Evolutionary conservation across 2,329 filamentous ascomycete genomes (phyloP), one percentile per base, ranked within the genome.

Genomic region (Penicillium sp.): DNA sequence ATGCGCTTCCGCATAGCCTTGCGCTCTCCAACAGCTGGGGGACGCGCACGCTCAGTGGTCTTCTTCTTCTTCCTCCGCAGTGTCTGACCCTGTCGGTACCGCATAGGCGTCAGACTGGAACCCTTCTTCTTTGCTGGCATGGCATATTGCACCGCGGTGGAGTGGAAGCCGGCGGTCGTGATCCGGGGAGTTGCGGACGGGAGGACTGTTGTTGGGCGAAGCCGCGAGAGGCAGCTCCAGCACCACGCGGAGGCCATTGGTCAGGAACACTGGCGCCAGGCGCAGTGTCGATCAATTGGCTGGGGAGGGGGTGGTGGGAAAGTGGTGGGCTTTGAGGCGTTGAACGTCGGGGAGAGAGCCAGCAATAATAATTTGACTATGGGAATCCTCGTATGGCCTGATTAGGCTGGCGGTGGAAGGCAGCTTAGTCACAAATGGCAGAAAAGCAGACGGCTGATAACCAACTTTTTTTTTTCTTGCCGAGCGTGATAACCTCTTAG

Each of bases 1-100:
- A 99, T 90, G 65, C 90, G 87, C 80, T 96, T 96, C 63, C 92
- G 87, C 71, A 90, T 81, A 27, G 90, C 90, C 77, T 92, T 96
- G 64, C 93, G 86, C 81, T 97, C 93, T 63, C 93, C 93, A 3
- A 86, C 82, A 13, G 80, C 80, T 21, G 90, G 89, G 16, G 86
- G 81, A 74, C 83, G 84, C 54, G 78, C 74, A 14, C 72, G 70
- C n/a, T 78, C 75, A n/a, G 68, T 67, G 13, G 60, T 65, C 35
- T 66, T 63, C 60, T 77, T 79, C 68, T 77, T 79, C 62, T 77
- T 81, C 61, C 80, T 79, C 51, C 74, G 74, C n/a, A 73, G 68
- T 14, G 71, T 72, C 31, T 70, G 72, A 24, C 71, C 67, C 65
- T 77, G 66, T 56, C 76, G 75, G 60, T 73, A 76, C 58, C 70